Percentiles rank a stretch among this genome's conserved stretches.
These are phyloP conservation scores for Debaryomyces singareniensis DNA, from an alignment of 1,139 yeast species.

Conservation along the genomic window DNA sequence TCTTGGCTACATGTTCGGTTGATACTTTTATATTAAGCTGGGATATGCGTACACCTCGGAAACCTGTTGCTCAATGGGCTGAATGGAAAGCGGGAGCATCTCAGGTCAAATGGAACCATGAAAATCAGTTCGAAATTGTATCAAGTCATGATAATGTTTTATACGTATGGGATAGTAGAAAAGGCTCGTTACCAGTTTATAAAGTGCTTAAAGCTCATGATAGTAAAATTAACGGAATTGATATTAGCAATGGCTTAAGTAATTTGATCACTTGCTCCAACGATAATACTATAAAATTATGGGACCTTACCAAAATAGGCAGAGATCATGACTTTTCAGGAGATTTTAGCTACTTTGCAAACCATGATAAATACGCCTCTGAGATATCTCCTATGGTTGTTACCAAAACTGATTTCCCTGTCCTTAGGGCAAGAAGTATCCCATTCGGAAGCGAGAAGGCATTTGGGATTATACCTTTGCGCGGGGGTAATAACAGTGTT, in stretches of 20 bases:
- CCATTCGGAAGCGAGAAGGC: conserved; percentile 81
- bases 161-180: conserved; percentile 82
- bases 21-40: conserved; percentile 84
- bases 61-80: conserved; percentile 73
- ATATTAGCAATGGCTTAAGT: conserved; percentile 60
- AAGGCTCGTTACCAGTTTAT: conserved; percentile 70
- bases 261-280: conserved; percentile 76
- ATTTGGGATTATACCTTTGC: conserved; percentile 82
- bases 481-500: conserved; percentile 78
- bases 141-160: conserved; percentile 79
- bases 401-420: conserved; percentile 72
- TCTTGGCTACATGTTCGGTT: conserved; percentile 89
- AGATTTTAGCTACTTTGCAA: conserved; percentile 19
- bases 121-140: conserved; percentile 71
- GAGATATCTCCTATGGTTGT: conserved; percentile 46
- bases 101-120: conserved; percentile 89
- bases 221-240: conserved; percentile 84
- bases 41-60: conserved; percentile 78
- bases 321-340: conserved; percentile 11
- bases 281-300: conserved; percentile 78
- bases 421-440: conserved; percentile 77
- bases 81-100: conserved; percentile 95
- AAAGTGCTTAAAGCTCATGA: conserved; percentile 62
- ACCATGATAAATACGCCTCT: conserved; percentile 7
- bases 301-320: conserved; percentile 53